These are phyloP conservation scores for Rhizopogon roseolus DNA, from an alignment of 768 basidiomycete genomes.

Conservation along the genomic window DNA sequence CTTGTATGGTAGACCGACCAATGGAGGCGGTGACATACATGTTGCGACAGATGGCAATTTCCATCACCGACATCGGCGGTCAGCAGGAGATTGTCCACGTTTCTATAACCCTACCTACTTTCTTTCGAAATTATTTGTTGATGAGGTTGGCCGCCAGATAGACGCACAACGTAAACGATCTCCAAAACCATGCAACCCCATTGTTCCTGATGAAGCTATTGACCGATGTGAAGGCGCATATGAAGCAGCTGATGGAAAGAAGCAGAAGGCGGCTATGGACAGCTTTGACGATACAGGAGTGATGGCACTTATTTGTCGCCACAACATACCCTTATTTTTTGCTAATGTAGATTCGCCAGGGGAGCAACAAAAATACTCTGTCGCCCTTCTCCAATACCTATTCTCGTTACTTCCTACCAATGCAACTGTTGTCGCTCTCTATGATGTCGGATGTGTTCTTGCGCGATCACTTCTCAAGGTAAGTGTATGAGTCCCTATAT, in stretches of 20 bases:
- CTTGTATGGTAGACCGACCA: slow-evolving; percentile 6
- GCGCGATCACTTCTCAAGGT: slow-evolving; percentile 21
- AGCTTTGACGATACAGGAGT: slow-evolving; percentile 30
- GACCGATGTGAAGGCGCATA: slow-evolving; percentile 31
- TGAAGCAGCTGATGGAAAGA: slow-evolving; percentile 28
- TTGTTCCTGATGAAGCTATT: slow-evolving; percentile 29
- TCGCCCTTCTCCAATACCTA: slow-evolving; percentile 29
- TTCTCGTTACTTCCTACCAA: slow-evolving; percentile 22
- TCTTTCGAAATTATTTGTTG: slow-evolving; percentile 28
- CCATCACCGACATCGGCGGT: slow-evolving; percentile 28
- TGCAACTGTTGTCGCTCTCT: slow-evolving; percentile 19
- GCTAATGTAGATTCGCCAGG: slow-evolving; percentile 36
- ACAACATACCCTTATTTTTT: slow-evolving; percentile 31
- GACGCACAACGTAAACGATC: too few relatives aligned
- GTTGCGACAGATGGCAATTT: slow-evolving; percentile 35
- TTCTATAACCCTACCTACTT: slow-evolving; percentile 30
- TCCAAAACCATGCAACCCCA: not conserved
- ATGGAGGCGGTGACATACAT: slow-evolving; percentile 31
- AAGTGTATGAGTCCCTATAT: slow-evolving; percentile 9
- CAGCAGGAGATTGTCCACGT: slow-evolving; percentile 25
- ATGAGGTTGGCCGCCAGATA: slow-evolving; percentile 29
- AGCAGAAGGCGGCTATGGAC: slow-evolving; percentile 18
- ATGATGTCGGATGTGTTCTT: slow-evolving; percentile 34
- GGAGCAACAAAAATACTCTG: slow-evolving; percentile 33
- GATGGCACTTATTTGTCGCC: slow-evolving; percentile 35